phyloP scores from a whole-genome alignment of 1,139 yeast species.

The Geotrichum europaeum region DNA sequence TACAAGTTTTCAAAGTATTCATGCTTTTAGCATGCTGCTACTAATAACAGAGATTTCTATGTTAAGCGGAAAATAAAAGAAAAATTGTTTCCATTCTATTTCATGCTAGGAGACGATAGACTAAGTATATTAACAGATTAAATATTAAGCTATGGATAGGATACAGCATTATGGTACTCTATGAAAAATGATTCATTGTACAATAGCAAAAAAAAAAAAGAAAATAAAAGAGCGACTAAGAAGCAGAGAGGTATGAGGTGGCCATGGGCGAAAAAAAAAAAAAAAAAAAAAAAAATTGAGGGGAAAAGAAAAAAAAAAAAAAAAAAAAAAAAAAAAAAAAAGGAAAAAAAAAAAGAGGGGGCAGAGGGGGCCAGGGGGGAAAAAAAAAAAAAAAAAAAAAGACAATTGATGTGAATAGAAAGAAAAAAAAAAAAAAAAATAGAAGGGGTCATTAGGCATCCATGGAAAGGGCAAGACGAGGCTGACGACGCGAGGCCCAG shows the following conservation, averaged over 20 bases:
- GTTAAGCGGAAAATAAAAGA: too few relatives aligned
- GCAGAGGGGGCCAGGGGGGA: background rate
- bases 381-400: background rate
- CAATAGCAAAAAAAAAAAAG: background rate
- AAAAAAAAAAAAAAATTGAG: background rate
- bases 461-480: background rate
- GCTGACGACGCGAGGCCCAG: conserved; percentile 15
- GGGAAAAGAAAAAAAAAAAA: background rate
- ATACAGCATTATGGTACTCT: background rate
- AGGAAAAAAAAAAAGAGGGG: too few relatives aligned
- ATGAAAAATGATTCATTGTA: background rate
- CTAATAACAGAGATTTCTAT: too few relatives aligned
- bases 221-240: background rate
- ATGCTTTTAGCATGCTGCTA: too few relatives aligned
- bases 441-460: background rate
- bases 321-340: background rate
- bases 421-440: background rate
- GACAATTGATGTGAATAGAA: background rate
- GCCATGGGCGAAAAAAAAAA: background rate
- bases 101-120: too few relatives aligned
- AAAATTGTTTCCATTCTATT: too few relatives aligned
- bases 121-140: background rate
- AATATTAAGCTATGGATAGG: background rate
- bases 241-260: background rate
- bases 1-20: too few relatives aligned